Evolutionary conservation across 169 alveolate species (phyloP).

Genomic region (Eimeria praecox): DNA sequence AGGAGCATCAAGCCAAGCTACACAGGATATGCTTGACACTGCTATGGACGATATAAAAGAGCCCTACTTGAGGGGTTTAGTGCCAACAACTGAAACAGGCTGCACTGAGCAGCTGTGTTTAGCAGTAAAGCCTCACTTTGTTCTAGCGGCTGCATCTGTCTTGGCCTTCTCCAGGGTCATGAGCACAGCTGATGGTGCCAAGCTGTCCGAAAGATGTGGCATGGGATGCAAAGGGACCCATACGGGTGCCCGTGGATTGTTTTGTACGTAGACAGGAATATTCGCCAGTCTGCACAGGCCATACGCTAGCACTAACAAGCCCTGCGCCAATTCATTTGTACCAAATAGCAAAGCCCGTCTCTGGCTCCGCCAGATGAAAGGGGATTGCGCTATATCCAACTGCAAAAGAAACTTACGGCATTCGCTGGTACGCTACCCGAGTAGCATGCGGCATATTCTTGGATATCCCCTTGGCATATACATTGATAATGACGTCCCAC

Average conservation of each 20-base stretch:
- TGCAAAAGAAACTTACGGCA: slow-evolving; percentile 63
- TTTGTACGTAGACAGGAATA: slow-evolving; percentile 88
- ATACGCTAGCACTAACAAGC: neutral
- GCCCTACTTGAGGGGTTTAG: neutral
- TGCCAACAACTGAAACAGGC: neutral
- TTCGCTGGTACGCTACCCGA: slow-evolving; percentile 87
- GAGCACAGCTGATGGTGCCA: slow-evolving; percentile 83
- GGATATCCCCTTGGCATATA: slow-evolving; percentile 84
- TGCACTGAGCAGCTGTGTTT: neutral
- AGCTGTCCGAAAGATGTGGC: slow-evolving; percentile 81
- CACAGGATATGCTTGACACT: neutral
- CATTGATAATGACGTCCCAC: slow-evolving; percentile 91
- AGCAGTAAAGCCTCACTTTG: slow-evolving; percentile 75
- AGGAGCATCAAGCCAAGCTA: slow-evolving; percentile 46
- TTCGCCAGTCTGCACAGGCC: slow-evolving; percentile 84
- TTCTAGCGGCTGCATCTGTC: slow-evolving; percentile 87
- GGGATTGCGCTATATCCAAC: neutral
- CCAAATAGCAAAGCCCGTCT: neutral
- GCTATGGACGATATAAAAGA: neutral
- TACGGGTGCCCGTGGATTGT: slow-evolving; percentile 89
- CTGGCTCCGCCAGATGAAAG: neutral
- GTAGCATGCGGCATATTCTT: slow-evolving; percentile 77
- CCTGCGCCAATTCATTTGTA: neutral
- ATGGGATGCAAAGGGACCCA: slow-evolving; percentile 91
- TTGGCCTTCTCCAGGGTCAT: slow-evolving; percentile 87